phyloP scores from a whole-genome alignment of 2,329 filamentous ascomycete species.

The Ceratocystis papillata region DNA sequence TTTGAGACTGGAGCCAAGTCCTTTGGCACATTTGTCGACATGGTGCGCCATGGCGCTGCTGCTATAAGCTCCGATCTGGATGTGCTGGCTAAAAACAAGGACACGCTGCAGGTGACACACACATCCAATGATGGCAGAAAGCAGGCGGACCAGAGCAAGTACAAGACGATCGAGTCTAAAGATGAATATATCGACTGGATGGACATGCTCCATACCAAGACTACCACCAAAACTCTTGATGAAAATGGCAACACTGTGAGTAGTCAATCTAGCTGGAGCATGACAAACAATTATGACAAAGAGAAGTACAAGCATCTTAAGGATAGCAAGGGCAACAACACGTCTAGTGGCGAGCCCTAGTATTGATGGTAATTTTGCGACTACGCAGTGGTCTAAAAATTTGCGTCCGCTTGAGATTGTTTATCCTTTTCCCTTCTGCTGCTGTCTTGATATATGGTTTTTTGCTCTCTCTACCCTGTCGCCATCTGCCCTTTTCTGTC shows the following conservation, averaged over 20 bases:
- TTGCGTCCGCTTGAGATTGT: too few relatives aligned
- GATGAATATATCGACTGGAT: conserved; percentile 37
- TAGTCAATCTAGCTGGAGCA: conserved; percentile 29
- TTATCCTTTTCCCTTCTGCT: too few relatives aligned
- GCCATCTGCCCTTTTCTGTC: background rate
- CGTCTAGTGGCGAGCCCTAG: background rate
- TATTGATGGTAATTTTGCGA: too few relatives aligned
- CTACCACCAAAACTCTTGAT: conserved; percentile 35
- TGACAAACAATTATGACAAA: conserved; percentile 24
- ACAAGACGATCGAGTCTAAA: conserved; percentile 32
- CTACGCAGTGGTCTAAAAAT: too few relatives aligned
- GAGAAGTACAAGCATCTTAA: conserved; percentile 23
- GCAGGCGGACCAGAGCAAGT: conserved; percentile 26
- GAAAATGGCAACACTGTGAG: conserved; percentile 36
- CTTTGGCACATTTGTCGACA: conserved; percentile 35
- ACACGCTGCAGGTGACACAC: conserved; percentile 5
- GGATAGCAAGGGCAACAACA: background rate
- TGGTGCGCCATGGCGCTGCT: conserved; percentile 28
- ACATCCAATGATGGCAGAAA: background rate
- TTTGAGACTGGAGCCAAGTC: conserved; percentile 34
- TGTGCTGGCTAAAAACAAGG: conserved; percentile 19
- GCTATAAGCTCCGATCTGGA: conserved; percentile 22
- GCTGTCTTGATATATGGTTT: background rate
- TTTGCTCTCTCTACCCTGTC: too few relatives aligned
- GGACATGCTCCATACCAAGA: conserved; percentile 37